Percentiles rank a stretch among this genome's conserved stretches.
These are phyloP conservation scores for Colletotrichum viniferum DNA, from an alignment of 2,329 filamentous ascomycete genomes.

Conservation along the genomic window DNA sequence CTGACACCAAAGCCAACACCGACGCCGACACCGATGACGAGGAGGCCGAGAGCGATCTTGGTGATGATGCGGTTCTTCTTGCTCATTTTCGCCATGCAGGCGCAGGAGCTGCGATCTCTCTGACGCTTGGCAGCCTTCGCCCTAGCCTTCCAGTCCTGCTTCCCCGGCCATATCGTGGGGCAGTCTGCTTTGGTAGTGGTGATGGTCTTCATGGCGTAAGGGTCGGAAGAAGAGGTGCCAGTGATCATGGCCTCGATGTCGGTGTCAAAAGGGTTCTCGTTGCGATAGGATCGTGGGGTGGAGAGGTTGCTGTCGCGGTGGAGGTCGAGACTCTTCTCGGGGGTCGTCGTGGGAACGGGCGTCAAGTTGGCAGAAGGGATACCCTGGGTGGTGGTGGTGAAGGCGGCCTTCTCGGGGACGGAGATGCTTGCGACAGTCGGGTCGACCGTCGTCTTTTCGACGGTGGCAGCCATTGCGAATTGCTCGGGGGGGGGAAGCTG, in stretches of 20 bases:
- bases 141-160: constrained; percentile 64
- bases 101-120: constrained; percentile 49
- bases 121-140: constrained; percentile 58
- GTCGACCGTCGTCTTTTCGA: constrained; percentile 10
- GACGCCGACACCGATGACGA: constrained; percentile 59
- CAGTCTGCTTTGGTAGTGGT: constrained; percentile 51
- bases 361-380: constrained; percentile 4
- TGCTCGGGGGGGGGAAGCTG: neutral
- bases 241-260: constrained; percentile 61
- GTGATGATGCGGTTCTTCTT: constrained; percentile 57
- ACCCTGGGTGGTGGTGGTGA: neutral
- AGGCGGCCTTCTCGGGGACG: constrained; percentile 16
- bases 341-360: constrained; percentile 13
- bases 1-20: constrained; percentile 65
- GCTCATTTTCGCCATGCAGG: constrained; percentile 57
- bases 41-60: constrained; percentile 57
- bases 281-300: constrained; percentile 46
- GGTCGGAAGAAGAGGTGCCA: constrained; percentile 33
- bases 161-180: constrained; percentile 61
- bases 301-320: constrained; percentile 42
- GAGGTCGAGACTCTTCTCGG: constrained; percentile 31
- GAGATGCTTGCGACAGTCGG: neutral
- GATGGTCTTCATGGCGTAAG: constrained; percentile 36
- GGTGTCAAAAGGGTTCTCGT: constrained; percentile 59
- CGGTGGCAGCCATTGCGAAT: constrained; percentile 1